Percentiles rank a stretch among this genome's conserved stretches.
phyloP scores from a whole-genome alignment of 164 flowering plant genomes.

The Stephania cephalantha region DNA sequence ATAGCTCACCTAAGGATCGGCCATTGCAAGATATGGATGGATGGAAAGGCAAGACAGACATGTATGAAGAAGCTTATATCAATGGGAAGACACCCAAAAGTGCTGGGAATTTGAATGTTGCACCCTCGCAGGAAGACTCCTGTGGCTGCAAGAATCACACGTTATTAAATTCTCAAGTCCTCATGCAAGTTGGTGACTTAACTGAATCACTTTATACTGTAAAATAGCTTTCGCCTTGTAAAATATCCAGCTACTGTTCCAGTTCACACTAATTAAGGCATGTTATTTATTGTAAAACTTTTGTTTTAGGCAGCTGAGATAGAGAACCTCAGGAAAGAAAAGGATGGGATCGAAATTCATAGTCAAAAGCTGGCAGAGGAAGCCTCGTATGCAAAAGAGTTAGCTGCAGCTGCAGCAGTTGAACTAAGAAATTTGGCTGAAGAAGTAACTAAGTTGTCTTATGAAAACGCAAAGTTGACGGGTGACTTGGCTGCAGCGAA shows the following conservation, averaged over 20 bases:
- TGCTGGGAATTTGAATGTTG: slow-evolving; percentile 44
- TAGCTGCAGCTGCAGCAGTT: slow-evolving; percentile 87
- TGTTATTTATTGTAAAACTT: slow-evolving; percentile 4
- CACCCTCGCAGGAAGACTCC: slow-evolving; percentile 39
- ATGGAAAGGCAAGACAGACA: slow-evolving; percentile 19
- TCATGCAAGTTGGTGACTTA: slow-evolving; percentile 38
- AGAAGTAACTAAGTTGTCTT: slow-evolving; percentile 79
- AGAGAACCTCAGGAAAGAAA: slow-evolving; percentile 66
- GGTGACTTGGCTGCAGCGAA: slow-evolving; percentile 49
- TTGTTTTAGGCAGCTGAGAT: slow-evolving; percentile 57
- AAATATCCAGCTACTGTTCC: background rate
- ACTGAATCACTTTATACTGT: background rate
- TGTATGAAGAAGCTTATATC: slow-evolving; percentile 29
- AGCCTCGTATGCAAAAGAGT: slow-evolving; percentile 85
- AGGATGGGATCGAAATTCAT: slow-evolving; percentile 57
- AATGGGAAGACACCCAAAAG: slow-evolving; percentile 50
- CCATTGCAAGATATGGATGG: slow-evolving; percentile 18
- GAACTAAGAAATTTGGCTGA: slow-evolving; percentile 78
- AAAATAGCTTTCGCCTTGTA: background rate
- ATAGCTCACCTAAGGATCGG: slow-evolving; percentile 8
- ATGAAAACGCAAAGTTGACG: slow-evolving; percentile 63
- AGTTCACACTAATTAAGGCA: background rate
- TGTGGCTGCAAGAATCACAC: slow-evolving; percentile 28
- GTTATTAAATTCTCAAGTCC: slow-evolving; percentile 39
- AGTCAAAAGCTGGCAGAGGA: slow-evolving; percentile 69